Evolutionary conservation across 1,284 basidiomycete species (phyloP).

Genomic region (Apiotrichum siamense): DNA sequence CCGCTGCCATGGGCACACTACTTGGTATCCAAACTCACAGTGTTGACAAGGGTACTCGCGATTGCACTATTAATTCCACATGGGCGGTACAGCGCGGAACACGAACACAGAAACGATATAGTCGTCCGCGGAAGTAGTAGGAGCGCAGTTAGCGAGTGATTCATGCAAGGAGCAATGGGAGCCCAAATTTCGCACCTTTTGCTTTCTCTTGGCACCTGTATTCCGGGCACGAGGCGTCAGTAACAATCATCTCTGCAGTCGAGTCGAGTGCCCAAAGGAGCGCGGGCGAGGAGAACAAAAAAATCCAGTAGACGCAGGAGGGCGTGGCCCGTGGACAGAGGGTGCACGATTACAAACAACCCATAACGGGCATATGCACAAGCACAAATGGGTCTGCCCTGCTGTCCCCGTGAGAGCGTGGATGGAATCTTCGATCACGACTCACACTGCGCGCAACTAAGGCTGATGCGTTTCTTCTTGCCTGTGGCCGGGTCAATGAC

Average conservation of each 20-base stretch:
- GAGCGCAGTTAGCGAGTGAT: too few relatives aligned
- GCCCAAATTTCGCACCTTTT: slow-evolving; percentile 41
- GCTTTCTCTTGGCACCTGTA: slow-evolving; percentile 44
- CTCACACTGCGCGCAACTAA: slow-evolving; percentile 48
- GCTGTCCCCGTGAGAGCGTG: too few relatives aligned
- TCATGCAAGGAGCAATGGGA: background rate
- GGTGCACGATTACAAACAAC: too few relatives aligned
- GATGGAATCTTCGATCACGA: too few relatives aligned
- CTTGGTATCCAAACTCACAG: slow-evolving; percentile 27
- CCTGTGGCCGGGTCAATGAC: slow-evolving; percentile 20
- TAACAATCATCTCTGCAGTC: too few relatives aligned
- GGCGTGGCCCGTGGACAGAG: background rate
- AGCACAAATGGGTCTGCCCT: too few relatives aligned
- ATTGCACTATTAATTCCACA: slow-evolving; percentile 36
- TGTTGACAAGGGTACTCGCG: slow-evolving; percentile 48
- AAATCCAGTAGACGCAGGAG: too few relatives aligned
- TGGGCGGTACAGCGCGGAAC: background rate
- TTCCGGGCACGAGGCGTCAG: slow-evolving; percentile 3
- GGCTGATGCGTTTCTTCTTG: slow-evolving; percentile 47
- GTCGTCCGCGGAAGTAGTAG: background rate
- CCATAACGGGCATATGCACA: too few relatives aligned
- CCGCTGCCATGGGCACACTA: too few relatives aligned
- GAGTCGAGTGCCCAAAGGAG: too few relatives aligned
- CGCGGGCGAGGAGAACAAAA: background rate
- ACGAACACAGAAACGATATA: background rate